phyloP scores from a whole-genome alignment of 306 rosid genomes.

The Medicago truncatula region MtrunA17r5.0-ANR NC_053049.1:13425001-13425500 shows the following conservation, averaged over 20 bases:
- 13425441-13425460: background rate
- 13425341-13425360: background rate
- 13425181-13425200: too few species aligned
- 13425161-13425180: too few species aligned
- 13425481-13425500: background rate
- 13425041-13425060: background rate
- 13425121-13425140: too few species aligned
- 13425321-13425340: background rate
- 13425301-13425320: background rate
- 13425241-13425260: background rate
- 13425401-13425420: background rate
- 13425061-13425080: too few species aligned
- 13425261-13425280: background rate
- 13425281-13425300: background rate
- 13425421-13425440: background rate
- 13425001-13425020: constrained; percentile 19
- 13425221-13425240: background rate
- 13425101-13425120: too few species aligned
- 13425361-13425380: background rate
- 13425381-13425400: background rate
- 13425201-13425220: background rate
- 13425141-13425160: too few species aligned
- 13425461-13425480: background rate
- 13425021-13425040: background rate
- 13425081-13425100: too few species aligned